phyloP scores from a whole-genome alignment of 768 basidiomycete species.

The Lentinus tigrinus region DNA sequence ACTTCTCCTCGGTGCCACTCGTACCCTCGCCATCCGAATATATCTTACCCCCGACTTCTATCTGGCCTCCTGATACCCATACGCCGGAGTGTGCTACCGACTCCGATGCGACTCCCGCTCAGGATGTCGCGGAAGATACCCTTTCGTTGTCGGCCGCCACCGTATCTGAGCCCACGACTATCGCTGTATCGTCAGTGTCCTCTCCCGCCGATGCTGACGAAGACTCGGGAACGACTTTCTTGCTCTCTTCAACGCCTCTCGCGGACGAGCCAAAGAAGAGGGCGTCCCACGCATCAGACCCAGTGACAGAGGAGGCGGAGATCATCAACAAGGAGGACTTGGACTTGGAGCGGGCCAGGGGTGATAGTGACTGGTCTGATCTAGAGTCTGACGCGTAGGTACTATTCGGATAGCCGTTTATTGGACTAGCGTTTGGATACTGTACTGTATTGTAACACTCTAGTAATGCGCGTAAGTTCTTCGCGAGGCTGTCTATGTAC shows the following conservation, averaged over 20 bases:
- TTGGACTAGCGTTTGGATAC: no score
- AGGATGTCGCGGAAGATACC: not conserved
- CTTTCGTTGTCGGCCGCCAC: not conserved
- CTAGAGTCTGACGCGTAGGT: not conserved
- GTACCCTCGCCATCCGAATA: not conserved
- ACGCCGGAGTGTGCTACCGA: not conserved
- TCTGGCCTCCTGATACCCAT: not conserved
- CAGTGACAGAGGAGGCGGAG: constrained; percentile 6
- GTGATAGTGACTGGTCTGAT: constrained; percentile 16
- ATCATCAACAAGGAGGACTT: constrained; percentile 13
- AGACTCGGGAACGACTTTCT: no score
- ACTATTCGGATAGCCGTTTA: no score
- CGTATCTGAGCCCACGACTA: not conserved
- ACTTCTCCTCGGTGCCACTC: no score
- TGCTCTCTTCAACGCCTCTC: constrained; percentile 13
- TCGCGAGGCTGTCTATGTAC: no score
- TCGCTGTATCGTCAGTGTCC: no score
- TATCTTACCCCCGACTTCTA: not conserved
- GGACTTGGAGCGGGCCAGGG: constrained; percentile 3
- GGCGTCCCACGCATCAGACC: no score
- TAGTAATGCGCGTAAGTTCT: no score
- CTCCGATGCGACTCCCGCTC: not conserved
- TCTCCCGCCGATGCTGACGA: not conserved
- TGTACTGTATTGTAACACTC: no score
- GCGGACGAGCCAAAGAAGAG: constrained; percentile 4